Evolutionary conservation across 495 filamentous ascomycete genomes (phyloP).

Genomic region (Rhypophila decipiens): DNA sequence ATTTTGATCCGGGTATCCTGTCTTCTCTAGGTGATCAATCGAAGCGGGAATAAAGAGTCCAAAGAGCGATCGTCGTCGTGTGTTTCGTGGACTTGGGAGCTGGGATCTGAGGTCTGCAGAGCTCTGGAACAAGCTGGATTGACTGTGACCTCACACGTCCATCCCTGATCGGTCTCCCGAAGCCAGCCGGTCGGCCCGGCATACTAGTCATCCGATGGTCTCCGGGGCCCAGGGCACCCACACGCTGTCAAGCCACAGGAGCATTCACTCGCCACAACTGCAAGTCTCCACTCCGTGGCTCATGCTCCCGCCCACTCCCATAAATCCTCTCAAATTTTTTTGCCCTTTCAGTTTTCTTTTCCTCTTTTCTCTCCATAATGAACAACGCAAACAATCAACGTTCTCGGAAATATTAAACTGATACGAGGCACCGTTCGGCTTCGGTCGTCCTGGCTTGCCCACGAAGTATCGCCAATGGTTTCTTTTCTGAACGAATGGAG

Average conservation of each 20-base stretch:
- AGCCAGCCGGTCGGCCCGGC: too few species aligned
- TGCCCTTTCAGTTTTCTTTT: slow-evolving; percentile 20
- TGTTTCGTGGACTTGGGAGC: not conserved
- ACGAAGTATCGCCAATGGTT: slow-evolving; percentile 39
- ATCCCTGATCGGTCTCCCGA: too few species aligned
- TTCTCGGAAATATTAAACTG: slow-evolving; percentile 38
- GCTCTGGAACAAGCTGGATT: too few species aligned
- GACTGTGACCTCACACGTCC: too few species aligned
- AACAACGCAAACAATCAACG: slow-evolving; percentile 51
- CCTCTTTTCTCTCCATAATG: slow-evolving; percentile 32
- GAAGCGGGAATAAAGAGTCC: not conserved
- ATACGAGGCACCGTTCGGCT: slow-evolving; percentile 32
- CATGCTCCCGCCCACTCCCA: too few species aligned
- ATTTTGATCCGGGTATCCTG: slow-evolving; percentile 15
- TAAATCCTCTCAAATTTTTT: slow-evolving; percentile 14
- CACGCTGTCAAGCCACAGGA: too few species aligned
- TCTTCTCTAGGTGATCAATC: not conserved
- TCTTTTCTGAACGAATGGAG: slow-evolving; percentile 50
- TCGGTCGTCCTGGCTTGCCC: slow-evolving; percentile 25
- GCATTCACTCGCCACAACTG: slow-evolving; percentile 3
- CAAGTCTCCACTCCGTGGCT: too few species aligned
- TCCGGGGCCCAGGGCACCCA: too few species aligned
- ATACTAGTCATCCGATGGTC: too few species aligned
- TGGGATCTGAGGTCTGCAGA: too few species aligned
- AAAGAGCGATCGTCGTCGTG: not conserved